Percentiles rank a stretch among this genome's conserved stretches.
phyloP scores from a whole-genome alignment of 805 yeast genomes.

The Kuraishia hungarica region DNA sequence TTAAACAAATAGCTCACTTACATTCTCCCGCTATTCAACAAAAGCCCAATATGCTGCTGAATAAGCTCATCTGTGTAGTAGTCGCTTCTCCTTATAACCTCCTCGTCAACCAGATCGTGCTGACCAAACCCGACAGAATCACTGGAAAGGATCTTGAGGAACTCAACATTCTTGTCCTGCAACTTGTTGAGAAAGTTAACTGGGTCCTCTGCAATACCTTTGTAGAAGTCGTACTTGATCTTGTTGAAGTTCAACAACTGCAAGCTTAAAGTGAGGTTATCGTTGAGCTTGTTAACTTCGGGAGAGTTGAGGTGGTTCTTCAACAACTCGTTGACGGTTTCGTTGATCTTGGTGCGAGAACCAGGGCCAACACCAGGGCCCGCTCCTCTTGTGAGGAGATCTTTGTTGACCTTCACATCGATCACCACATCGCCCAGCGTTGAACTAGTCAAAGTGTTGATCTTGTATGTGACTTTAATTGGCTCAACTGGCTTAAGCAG shows the following conservation, averaged over 20 bases:
- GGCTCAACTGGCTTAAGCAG: slow-evolving; percentile 77
- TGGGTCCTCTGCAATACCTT: slow-evolving; percentile 69
- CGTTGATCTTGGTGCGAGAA: slow-evolving; percentile 30
- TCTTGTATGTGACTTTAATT: slow-evolving; percentile 62
- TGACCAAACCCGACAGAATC: slow-evolving; percentile 39
- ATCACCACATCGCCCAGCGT: slow-evolving; percentile 74
- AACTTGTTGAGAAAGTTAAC: slow-evolving; percentile 65
- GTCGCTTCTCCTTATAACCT: slow-evolving; percentile 73
- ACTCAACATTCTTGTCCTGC: slow-evolving; percentile 73
- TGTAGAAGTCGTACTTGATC: slow-evolving; percentile 71
- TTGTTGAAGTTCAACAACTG: slow-evolving; percentile 45
- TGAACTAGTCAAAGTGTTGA: slow-evolving; percentile 68
- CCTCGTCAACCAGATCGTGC: slow-evolving; percentile 53
- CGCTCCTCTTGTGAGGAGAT: slow-evolving; percentile 27
- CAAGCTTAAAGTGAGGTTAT: slow-evolving; percentile 34
- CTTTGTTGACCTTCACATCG: slow-evolving; percentile 56
- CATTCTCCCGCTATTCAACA: slow-evolving; percentile 50
- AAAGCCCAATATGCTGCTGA: slow-evolving; percentile 68
- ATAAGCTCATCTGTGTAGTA: slow-evolving; percentile 76
- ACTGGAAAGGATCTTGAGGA: slow-evolving; percentile 77
- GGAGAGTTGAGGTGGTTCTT: slow-evolving; percentile 31
- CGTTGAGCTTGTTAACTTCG: slow-evolving; percentile 25
- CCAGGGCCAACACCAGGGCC: slow-evolving; percentile 24
- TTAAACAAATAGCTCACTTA: slow-evolving; percentile 15
- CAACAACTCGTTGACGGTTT: slow-evolving; percentile 33